Evolutionary conservation across 768 basidiomycete genomes (phyloP).

Genomic region (Termitomyces sp.): DNA sequence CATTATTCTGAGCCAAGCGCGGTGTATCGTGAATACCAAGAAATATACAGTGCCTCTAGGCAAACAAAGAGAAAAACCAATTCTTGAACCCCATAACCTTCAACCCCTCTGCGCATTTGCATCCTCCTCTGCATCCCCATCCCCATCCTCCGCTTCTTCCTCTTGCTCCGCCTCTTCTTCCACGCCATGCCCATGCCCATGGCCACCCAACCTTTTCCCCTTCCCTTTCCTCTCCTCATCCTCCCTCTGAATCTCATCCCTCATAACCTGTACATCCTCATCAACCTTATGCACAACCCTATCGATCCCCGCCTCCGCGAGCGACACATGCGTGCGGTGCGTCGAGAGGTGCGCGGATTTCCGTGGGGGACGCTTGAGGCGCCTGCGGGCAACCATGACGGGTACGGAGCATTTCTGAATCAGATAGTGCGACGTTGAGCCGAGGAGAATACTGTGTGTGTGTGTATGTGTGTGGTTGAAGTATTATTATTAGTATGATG

Average conservation of each 20-base stretch:
- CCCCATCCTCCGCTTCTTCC: constrained; percentile 20
- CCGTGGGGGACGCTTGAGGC: constrained; percentile 82
- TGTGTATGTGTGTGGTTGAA: not conserved
- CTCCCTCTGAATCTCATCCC: constrained; percentile 68
- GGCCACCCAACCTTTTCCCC: constrained; percentile 13
- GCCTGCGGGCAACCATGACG: constrained; percentile 92
- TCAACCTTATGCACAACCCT: constrained; percentile 83
- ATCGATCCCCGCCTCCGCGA: constrained; percentile 87
- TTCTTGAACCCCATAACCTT: not conserved
- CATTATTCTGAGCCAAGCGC: too few relatives aligned
- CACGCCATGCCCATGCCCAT: constrained; percentile 6
- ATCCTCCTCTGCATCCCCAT: constrained; percentile 19
- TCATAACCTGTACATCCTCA: constrained; percentile 76
- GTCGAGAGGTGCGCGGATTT: constrained; percentile 77
- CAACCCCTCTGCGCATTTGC: not conserved
- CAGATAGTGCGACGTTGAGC: constrained; percentile 92
- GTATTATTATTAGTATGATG: not conserved
- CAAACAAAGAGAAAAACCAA: not conserved
- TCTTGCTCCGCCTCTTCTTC: constrained; percentile 21
- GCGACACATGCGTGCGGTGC: constrained; percentile 76
- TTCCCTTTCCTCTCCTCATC: constrained; percentile 40
- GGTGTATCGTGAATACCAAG: not conserved
- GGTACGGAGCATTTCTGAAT: constrained; percentile 94
- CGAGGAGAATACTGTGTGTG: constrained; percentile 73
- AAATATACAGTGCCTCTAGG: not conserved